Evolutionary conservation across 768 basidiomycete species (phyloP), one percentile per base, ranked within the genome.

Genomic region (Pleurotus sapidus): DNA sequence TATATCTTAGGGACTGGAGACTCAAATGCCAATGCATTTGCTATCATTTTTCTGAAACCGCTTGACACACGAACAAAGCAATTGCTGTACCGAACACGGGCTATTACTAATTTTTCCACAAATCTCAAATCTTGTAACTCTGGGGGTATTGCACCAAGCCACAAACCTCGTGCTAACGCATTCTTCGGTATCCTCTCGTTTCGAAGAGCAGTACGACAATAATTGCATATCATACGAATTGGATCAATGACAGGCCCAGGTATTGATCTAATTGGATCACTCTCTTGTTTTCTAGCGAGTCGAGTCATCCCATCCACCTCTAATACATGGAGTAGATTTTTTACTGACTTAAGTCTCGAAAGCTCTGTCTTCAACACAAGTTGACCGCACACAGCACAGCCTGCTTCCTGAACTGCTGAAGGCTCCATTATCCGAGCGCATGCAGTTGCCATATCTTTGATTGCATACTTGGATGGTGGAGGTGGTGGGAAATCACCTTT

Each of bases 121-220:
- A 62, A 70, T 11, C 39, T 60, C 2, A 74, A 58, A 14, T 46
- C 24, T 20, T 56, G 15, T 14, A 73, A 46, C 40, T 63, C 63
- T 3, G 11, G 0, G 9, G 68, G 72, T 4, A 70, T 62, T 4
- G 66, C 61, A 7, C 72, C 72, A 9, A 73, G 11, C 70, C 71
- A 73, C 2, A 72, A 48, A 1, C 70, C 70, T 63, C 70, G 68
- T 2, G 69, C 70, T 15, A 73, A 48, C 4, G 67, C 57, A 43
- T 57, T 27, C 17, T 38, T 27, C 11, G 67, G 65, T 14, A 49
- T 46, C 23, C 55, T 63, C 15, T 39, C 49, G 9, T 54, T 59
- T n/a, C 25, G 18, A 7, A 63, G 18, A 30, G 34, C 15, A 9
- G 14, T 56, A 18, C 55, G n/a, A n/a, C n/a, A n/a, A n/a, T n/a